Evolutionary conservation across 495 filamentous ascomycete species (phyloP).

Genomic region (Lasiosphaeria hispida): DNA sequence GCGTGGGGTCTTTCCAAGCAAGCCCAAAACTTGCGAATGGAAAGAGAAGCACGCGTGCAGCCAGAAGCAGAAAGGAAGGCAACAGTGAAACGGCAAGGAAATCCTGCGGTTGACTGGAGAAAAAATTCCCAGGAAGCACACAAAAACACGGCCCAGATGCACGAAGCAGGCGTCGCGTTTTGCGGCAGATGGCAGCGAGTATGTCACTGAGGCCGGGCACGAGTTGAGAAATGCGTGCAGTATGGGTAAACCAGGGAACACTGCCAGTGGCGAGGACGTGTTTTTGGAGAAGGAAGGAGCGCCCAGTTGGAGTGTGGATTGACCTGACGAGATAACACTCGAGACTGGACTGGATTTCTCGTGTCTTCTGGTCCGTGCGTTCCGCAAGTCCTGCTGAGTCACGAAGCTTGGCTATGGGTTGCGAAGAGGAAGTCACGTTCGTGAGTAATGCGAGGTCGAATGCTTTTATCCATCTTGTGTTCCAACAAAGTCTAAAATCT

Average conservation of each 20-base stretch:
- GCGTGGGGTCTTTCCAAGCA: background rate
- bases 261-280: background rate
- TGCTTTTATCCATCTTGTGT: no score
- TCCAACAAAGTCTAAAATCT: no score
- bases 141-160: background rate
- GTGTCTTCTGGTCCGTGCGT: no score
- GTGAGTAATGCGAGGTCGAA: no score
- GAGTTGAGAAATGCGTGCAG: slow-evolving; percentile 9
- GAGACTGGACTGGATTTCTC: no score
- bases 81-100: slow-evolving; percentile 4
- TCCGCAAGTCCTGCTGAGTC: no score
- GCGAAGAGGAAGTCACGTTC: no score
- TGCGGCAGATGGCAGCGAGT: background rate
- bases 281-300: slow-evolving; percentile 3
- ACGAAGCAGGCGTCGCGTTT: background rate
- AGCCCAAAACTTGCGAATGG: slow-evolving; percentile 8
- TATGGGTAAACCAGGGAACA: no score
- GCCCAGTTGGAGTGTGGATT: background rate
- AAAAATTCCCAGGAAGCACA: background rate
- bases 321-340: no score
- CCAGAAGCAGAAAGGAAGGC: background rate
- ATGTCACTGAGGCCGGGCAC: slow-evolving; percentile 14
- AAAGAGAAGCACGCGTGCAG: slow-evolving; percentile 10
- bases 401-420: no score
- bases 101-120: background rate